Conservation (phyloP, 768 basidiomycete genomes). For the Mycena maculata region DNA sequence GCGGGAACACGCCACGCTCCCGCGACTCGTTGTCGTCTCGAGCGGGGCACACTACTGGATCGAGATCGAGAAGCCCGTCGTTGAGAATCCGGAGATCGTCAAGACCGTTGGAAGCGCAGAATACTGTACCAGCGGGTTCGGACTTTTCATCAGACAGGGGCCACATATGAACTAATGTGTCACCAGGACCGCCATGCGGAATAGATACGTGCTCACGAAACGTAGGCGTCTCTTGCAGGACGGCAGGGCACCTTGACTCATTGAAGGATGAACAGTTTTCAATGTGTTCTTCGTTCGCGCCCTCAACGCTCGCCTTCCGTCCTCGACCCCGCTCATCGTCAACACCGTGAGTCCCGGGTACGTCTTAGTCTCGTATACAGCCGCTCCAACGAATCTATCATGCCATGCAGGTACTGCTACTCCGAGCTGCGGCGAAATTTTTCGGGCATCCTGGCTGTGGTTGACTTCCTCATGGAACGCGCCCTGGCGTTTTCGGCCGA, state of each 20-base stretch:
- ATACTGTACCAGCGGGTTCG: conserved; percentile 26
- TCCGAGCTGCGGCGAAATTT: conserved; percentile 31
- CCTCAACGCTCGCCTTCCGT: conserved; percentile 14
- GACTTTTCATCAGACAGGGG: not conserved
- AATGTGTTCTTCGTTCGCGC: conserved; percentile 35
- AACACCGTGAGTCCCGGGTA: conserved; percentile 32
- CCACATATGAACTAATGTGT: not conserved
- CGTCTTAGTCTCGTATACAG: too few relatives aligned
- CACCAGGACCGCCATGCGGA: not conserved
- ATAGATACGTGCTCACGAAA: conserved; percentile 16
- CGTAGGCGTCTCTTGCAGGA: not conserved
- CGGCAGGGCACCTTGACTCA: not conserved
- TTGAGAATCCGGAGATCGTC: conserved; percentile 28
- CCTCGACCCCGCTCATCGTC: conserved; percentile 26
- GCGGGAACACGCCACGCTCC: not conserved
- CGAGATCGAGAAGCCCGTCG: conserved; percentile 1
- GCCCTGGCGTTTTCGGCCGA: conserved; percentile 35
- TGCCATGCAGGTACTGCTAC: conserved; percentile 14
- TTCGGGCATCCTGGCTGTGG: not conserved
- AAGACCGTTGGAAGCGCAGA: conserved; percentile 26
- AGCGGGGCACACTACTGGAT: conserved; percentile 40
- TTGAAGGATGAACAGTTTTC: conserved; percentile 24
- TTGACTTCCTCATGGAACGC: not conserved
- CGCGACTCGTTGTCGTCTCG: conserved; percentile 40
- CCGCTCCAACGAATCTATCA: too few relatives aligned